Evolutionary conservation across 257 asterid genomes (phyloP).

Genomic region (Ajuga chamaepitys): DNA sequence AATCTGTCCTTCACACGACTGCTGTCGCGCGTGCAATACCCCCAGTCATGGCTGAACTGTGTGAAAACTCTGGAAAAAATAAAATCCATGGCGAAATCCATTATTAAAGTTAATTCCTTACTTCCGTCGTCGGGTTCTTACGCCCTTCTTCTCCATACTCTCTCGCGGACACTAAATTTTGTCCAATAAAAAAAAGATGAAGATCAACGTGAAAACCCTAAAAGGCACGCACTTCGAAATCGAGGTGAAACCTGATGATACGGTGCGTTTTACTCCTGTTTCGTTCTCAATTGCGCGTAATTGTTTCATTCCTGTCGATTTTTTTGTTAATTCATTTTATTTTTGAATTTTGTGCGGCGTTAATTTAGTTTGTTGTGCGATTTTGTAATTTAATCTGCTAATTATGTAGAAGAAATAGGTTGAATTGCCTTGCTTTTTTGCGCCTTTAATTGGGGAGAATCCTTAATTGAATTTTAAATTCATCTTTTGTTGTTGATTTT

Average conservation of each 20-base stretch:
- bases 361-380: background rate
- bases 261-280: background rate
- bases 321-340: background rate
- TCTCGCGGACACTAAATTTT: background rate
- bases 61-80: background rate
- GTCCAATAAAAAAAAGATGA: background rate
- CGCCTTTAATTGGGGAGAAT: too few species aligned
- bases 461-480: too few species aligned
- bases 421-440: too few species aligned
- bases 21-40: background rate
- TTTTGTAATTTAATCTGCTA: background rate
- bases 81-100: background rate
- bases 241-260: background rate
- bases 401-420: too few species aligned
- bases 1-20: background rate
- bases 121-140: background rate
- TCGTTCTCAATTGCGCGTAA: background rate
- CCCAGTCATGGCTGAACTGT: background rate
- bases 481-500: too few species aligned
- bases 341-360: background rate
- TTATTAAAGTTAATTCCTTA: background rate
- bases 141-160: background rate
- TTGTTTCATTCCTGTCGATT: background rate
- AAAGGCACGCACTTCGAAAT: conserved; percentile 10
- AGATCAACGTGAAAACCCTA: background rate